phyloP scores from a whole-genome alignment of 2,329 filamentous ascomycete species.

The Mycosphaerella arachidis region DNA sequence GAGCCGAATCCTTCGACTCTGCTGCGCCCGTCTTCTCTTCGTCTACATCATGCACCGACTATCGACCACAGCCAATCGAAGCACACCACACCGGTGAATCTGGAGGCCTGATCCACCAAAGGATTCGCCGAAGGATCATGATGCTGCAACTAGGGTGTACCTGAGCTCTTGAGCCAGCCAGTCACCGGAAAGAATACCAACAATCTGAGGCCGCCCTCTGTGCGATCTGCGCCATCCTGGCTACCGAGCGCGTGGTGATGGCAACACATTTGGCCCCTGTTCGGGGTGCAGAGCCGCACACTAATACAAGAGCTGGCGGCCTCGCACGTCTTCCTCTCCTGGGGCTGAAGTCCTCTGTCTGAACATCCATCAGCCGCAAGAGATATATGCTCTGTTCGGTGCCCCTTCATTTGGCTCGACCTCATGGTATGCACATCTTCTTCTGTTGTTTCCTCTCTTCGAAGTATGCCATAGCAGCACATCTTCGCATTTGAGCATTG shows the following conservation, averaged over 20 bases:
- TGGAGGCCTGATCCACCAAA: background rate
- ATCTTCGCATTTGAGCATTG: background rate
- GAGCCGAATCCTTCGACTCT: background rate
- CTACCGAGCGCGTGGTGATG: background rate
- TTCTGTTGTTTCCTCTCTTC: background rate
- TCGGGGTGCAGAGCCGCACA: background rate
- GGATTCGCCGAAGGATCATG: background rate
- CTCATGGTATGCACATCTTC: background rate
- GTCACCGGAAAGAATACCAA: background rate
- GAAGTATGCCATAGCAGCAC: background rate
- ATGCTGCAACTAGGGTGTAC: background rate
- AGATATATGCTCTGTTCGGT: background rate
- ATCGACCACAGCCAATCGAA: background rate
- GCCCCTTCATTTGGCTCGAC: background rate
- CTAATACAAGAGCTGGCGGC: background rate
- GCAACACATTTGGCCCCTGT: background rate
- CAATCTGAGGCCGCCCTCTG: background rate
- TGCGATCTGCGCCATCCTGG: background rate
- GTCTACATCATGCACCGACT: background rate
- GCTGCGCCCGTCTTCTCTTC: background rate
- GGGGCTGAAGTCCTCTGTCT: background rate
- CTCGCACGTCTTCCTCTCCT: background rate
- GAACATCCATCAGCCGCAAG: background rate
- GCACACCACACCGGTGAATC: background rate
- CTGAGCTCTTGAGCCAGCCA: background rate